phyloP scores from a whole-genome alignment of 2,329 filamentous ascomycete species.

The Cladosporium sp. region DNA sequence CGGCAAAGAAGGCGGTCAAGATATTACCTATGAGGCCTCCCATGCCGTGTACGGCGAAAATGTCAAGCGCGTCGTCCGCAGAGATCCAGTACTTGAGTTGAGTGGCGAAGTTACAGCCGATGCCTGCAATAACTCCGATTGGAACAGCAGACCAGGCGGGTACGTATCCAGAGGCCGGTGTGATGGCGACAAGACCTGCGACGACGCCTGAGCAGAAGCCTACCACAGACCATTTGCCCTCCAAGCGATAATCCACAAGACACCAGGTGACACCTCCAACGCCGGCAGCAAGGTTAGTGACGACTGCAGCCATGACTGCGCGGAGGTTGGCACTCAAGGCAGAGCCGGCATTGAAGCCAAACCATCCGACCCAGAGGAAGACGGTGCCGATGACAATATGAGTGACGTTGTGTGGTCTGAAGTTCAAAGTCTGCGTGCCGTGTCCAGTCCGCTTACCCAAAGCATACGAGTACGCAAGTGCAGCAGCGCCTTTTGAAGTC shows the following conservation, averaged over 20 bases:
- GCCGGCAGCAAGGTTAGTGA: constrained; percentile 80
- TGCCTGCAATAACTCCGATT: constrained; percentile 71
- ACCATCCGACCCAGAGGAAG: constrained; percentile 94
- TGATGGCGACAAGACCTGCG: constrained; percentile 81
- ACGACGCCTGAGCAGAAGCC: constrained; percentile 91
- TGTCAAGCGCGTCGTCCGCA: constrained; percentile 82
- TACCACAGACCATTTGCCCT: constrained; percentile 88
- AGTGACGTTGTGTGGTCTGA: constrained; percentile 87
- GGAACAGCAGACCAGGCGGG: constrained; percentile 79
- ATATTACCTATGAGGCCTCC: constrained; percentile 77
- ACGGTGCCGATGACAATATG: constrained; percentile 90
- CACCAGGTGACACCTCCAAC: constrained; percentile 87
- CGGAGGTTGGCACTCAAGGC: constrained; percentile 77
- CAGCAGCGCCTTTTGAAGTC: constrained; percentile 50
- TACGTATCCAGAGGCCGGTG: constrained; percentile 80
- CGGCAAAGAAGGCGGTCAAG: constrained; percentile 76
- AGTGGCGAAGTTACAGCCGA: constrained; percentile 81
- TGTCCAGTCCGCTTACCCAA: constrained; percentile 81
- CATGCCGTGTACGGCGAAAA: constrained; percentile 77
- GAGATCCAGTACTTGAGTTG: constrained; percentile 81
- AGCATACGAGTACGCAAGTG: constrained; percentile 87
- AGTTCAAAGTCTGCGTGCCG: constrained; percentile 83
- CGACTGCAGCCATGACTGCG: constrained; percentile 79
- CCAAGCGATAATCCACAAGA: constrained; percentile 79
- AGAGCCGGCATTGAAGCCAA: constrained; percentile 88